Evolutionary conservation across 1,139 yeast genomes (phyloP), one percentile per base, ranked within the genome.

Genomic region (Nakaseomyces glabratus): DNA sequence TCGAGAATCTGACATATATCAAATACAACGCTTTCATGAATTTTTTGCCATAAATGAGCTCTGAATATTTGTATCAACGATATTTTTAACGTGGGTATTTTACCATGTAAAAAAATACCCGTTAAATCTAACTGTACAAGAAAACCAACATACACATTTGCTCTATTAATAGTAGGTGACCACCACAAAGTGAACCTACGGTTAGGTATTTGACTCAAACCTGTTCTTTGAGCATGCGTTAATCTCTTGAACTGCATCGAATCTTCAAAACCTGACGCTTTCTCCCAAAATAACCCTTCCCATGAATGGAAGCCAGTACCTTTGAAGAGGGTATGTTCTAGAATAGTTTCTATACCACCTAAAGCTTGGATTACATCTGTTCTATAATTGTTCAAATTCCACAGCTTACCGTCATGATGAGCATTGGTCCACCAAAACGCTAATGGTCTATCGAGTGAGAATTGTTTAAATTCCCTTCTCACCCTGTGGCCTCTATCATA

Each of bases 221-320:
- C 99, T 2, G 96, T 81, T 51, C 98, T 68, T 63, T 93, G 99
- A 1, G 99, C 99, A 60, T 88, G 90, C 2, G 99, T 93, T 48
- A 93, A 70, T 57, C 88, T 93, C 57, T 88, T 85, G 60, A 86
- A 84, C 56, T 88, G 90, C 69, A 93, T 71, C 0, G 95, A 82
- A 50, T 93, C 98, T 57, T 93, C 99, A 56, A 88, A 90, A 0
- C 98, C 98, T 17, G 95, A 78, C 0, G 93, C 90, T 51, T 85
- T 85, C 52, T 93, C 98, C 99, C 99, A 93, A 58, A 93, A 93
- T 18, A 93, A 65, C 3, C 98, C 98, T 63, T 93, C 99, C 98
- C 98, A 93, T 7, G 93, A 82, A 49, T 82, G 95, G 55, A 93
- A 93, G 0, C 98, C 98, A 1, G 99, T 93, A 14, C 95, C 98